Percentiles rank a stretch among this genome's conserved stretches.
Evolutionary conservation across 1,284 basidiomycete genomes (phyloP).

Genomic region (Apiotrichum akiyoshidainum): DNA sequence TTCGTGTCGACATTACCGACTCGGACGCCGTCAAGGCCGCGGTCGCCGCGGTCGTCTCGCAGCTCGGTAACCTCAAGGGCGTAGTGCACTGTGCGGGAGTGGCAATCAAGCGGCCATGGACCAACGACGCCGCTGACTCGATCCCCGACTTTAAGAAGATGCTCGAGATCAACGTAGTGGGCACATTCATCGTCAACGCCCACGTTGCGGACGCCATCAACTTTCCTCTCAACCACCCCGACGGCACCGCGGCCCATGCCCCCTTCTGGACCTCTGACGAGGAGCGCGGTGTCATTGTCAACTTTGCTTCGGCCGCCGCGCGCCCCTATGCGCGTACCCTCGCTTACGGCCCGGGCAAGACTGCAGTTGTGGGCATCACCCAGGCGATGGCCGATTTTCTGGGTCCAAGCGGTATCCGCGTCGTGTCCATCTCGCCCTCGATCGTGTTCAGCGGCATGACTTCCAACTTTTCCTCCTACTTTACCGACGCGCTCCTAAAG

Average conservation of each 20-base stretch:
- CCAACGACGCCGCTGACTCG: conserved; percentile 37
- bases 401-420: conserved; percentile 44
- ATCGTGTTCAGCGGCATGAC: conserved; percentile 43
- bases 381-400: conserved; percentile 41
- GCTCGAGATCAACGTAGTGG: conserved; percentile 42
- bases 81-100: conserved; percentile 44
- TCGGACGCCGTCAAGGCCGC: conserved; percentile 32
- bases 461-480: conserved; percentile 33
- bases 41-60: conserved; percentile 23
- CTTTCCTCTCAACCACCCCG: conserved; percentile 34
- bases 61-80: conserved; percentile 36
- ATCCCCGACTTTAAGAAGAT: conserved; percentile 45
- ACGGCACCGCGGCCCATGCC: conserved; percentile 23
- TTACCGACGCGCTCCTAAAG: conserved; percentile 34
- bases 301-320: conserved; percentile 44
- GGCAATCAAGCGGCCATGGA: conserved; percentile 40
- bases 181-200: conserved; percentile 45
- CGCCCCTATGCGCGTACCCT: conserved; percentile 40
- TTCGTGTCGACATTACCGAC: conserved; percentile 36
- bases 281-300: conserved; percentile 46
- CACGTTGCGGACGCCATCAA: conserved; percentile 46
- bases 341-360: conserved; percentile 43
- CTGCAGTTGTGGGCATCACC: conserved; percentile 42
- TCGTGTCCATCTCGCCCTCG: conserved; percentile 43
- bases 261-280: conserved; percentile 40